These are phyloP conservation scores for Cercophora newfieldiana DNA, from an alignment of 495 filamentous ascomycete species.

Conservation along the genomic window DNA sequence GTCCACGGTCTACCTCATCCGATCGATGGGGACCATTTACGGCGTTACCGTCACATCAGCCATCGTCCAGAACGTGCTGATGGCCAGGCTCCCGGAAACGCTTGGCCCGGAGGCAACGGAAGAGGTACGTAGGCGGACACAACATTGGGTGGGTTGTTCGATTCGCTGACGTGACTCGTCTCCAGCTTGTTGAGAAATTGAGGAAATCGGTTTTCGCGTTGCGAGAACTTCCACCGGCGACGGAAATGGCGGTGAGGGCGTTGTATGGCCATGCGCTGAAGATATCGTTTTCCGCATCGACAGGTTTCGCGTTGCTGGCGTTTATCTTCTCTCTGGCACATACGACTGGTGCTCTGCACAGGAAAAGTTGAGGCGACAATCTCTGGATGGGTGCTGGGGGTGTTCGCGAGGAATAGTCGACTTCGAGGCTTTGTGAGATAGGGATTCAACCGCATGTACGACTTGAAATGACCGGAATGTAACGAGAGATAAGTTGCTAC, in stretches of 20 bases:
- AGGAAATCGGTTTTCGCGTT: constrained; percentile 57
- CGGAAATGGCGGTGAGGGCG: constrained; percentile 48
- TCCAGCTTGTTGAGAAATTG: constrained; percentile 53
- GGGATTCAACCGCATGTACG: too few relatives aligned
- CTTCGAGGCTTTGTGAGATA: not conserved
- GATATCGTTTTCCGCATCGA: constrained; percentile 51
- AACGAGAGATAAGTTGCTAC: too few relatives aligned
- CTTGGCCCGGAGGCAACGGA: constrained; percentile 45
- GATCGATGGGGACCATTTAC: constrained; percentile 64
- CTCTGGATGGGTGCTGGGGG: too few relatives aligned
- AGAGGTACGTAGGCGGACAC: constrained; percentile 23
- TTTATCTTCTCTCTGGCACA: constrained; percentile 35
- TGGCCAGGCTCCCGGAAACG: constrained; percentile 50
- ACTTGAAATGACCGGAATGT: too few relatives aligned
- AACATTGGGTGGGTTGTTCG: not conserved
- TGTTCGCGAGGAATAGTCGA: not conserved
- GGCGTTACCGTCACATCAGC: constrained; percentile 63
- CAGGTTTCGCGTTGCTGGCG: constrained; percentile 39
- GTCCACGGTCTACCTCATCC: constrained; percentile 64
- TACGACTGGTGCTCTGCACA: constrained; percentile 27
- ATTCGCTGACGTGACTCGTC: not conserved
- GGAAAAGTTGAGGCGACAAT: constrained; percentile 16
- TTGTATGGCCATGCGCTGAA: constrained; percentile 54
- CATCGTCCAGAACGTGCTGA: constrained; percentile 63
- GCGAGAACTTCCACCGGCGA: constrained; percentile 45